phyloP scores from a whole-genome alignment of 805 yeast genomes.

The Wickerhamiella shivajii region DNA sequence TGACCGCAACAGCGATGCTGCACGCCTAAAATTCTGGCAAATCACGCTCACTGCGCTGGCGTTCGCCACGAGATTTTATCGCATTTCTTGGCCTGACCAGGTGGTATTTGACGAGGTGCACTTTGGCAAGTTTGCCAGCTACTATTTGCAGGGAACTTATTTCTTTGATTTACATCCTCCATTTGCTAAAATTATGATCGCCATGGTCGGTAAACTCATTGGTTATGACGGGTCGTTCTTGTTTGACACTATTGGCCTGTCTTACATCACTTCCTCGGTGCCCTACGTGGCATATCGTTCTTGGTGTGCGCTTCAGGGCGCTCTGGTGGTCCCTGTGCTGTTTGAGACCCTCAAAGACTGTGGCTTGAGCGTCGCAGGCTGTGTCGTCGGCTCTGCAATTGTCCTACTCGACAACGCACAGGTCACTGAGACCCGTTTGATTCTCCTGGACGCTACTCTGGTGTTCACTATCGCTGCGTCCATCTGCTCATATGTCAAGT shows the following conservation, averaged over 20 bases:
- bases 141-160: slow-evolving; percentile 74
- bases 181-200: slow-evolving; percentile 84
- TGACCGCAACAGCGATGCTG: no score
- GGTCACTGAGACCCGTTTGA: slow-evolving; percentile 75
- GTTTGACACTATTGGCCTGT: slow-evolving; percentile 61
- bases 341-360: slow-evolving; percentile 66
- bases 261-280: slow-evolving; percentile 63
- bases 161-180: slow-evolving; percentile 98
- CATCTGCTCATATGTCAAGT: slow-evolving; percentile 53
- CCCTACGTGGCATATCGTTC: slow-evolving; percentile 68
- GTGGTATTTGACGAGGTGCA: slow-evolving; percentile 92
- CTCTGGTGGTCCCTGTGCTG: slow-evolving; percentile 74
- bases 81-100: slow-evolving; percentile 59
- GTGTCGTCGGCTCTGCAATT: slow-evolving; percentile 61
- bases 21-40: slow-evolving; percentile 1
- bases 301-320: slow-evolving; percentile 73
- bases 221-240: slow-evolving; percentile 81
- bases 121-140: slow-evolving; percentile 92
- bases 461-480: slow-evolving; percentile 81
- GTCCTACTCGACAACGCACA: slow-evolving; percentile 62
- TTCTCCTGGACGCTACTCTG: slow-evolving; percentile 81
- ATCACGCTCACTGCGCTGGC: slow-evolving; percentile 36
- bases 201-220: slow-evolving; percentile 71
- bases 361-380: slow-evolving; percentile 56
- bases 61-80: slow-evolving; percentile 57